Conservation (phyloP, 139 green algal species). For the Coelastrella sp. region DNA sequence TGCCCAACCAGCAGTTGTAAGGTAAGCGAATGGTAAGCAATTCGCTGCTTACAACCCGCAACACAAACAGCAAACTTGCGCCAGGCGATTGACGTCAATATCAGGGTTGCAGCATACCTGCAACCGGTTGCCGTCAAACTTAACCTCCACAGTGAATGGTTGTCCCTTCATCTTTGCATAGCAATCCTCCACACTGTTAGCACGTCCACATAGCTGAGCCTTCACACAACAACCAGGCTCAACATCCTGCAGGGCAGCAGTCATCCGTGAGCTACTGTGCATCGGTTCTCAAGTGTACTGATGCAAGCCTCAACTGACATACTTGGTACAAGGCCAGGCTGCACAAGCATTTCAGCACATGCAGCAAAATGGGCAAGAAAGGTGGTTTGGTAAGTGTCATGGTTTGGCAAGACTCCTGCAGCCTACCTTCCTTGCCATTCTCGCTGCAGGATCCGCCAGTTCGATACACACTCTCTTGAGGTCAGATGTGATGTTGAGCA, state of each 20-base stretch:
- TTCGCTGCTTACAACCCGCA: too few relatives aligned
- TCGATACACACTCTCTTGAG: conserved; percentile 52
- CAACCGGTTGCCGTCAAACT: conserved; percentile 83
- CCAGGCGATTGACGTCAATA: background rate
- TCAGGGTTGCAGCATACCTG: conserved; percentile 44
- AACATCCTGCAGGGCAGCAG: conserved; percentile 35
- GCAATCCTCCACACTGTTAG: conserved; percentile 22
- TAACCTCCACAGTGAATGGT: conserved; percentile 83
- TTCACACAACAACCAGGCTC: conserved; percentile 38
- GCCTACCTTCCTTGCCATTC: background rate
- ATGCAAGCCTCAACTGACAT: too few relatives aligned
- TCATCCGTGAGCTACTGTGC: background rate
- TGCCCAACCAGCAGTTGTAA: too few relatives aligned
- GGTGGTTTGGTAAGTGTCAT: background rate
- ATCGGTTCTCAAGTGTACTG: too few relatives aligned
- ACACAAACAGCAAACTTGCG: too few relatives aligned
- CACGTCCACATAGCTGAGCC: conserved; percentile 17
- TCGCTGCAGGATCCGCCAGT: conserved; percentile 49
- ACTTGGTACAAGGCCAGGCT: too few relatives aligned
- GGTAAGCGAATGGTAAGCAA: too few relatives aligned
- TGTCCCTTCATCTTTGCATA: conserved; percentile 36
- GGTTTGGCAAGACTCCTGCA: too few relatives aligned
- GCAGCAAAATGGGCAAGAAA: background rate
- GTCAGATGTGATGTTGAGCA: conserved; percentile 67
- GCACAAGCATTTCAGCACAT: too few relatives aligned